phyloP scores from a whole-genome alignment of 495 filamentous ascomycete species.

The Trichoderma erinaceum region DNA sequence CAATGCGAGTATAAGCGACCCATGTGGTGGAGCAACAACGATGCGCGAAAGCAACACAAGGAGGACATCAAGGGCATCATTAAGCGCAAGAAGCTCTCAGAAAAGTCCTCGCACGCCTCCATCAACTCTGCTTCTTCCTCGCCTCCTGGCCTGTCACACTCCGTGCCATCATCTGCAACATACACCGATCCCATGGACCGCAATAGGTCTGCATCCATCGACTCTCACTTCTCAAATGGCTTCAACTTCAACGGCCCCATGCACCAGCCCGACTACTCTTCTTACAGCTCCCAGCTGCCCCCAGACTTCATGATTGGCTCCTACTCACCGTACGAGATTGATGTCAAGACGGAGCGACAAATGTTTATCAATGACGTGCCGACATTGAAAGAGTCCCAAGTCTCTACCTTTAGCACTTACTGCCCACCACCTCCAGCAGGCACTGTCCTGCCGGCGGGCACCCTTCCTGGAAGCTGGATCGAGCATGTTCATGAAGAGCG shows the following conservation, averaged over 20 bases:
- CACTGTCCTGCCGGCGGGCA: slow-evolving; percentile 57
- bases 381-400: slow-evolving; percentile 71
- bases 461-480: slow-evolving; percentile 65
- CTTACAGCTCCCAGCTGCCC: slow-evolving; percentile 50
- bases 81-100: slow-evolving; percentile 88
- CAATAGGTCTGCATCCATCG: slow-evolving; percentile 67
- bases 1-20: slow-evolving; percentile 94
- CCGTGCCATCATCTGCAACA: slow-evolving; percentile 71
- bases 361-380: slow-evolving; percentile 90
- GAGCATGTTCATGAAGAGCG: slow-evolving; percentile 66
- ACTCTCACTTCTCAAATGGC: slow-evolving; percentile 58
- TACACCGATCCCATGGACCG: slow-evolving; percentile 66
- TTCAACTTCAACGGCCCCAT: slow-evolving; percentile 67
- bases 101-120: slow-evolving; percentile 60
- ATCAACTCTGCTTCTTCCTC: slow-evolving; percentile 50
- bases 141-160: slow-evolving; percentile 75
- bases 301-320: slow-evolving; percentile 45
- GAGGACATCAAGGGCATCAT: slow-evolving; percentile 95
- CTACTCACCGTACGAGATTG: slow-evolving; percentile 82
- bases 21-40: slow-evolving; percentile 92
- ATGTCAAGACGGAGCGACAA: slow-evolving; percentile 91
- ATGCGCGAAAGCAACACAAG: slow-evolving; percentile 78
- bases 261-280: slow-evolving; percentile 52
- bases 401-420: slow-evolving; percentile 82
- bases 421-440: slow-evolving; percentile 65